Evolutionary conservation across 1,284 basidiomycete species (phyloP).

Genomic region (Taiwanofungus camphoratus): DNA sequence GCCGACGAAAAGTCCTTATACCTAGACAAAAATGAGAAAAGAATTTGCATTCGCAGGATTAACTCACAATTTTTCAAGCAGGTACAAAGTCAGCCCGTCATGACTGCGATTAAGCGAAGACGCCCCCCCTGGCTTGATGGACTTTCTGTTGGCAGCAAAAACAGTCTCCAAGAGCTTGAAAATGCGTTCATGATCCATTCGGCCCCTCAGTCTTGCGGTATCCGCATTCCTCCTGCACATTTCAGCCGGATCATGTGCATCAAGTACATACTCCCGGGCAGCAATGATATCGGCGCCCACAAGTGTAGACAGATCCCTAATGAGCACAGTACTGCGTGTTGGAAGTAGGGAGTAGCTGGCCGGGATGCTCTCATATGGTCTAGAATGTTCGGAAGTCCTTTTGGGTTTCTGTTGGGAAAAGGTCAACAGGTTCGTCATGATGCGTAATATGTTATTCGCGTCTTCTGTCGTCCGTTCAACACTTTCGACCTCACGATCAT

Average conservation of each 20-base stretch:
- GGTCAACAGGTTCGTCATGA: slow-evolving; percentile 70
- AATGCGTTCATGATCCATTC: slow-evolving; percentile 70
- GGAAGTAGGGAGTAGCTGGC: slow-evolving; percentile 36
- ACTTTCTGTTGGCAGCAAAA: slow-evolving; percentile 28
- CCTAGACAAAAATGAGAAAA: slow-evolving; percentile 31
- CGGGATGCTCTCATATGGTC: slow-evolving; percentile 30
- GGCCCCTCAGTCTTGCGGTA: slow-evolving; percentile 52
- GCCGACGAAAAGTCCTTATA: slow-evolving; percentile 56
- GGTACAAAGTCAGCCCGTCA: slow-evolving; percentile 12
- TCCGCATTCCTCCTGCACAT: slow-evolving; percentile 56
- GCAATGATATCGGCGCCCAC: slow-evolving; percentile 54
- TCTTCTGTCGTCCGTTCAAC: slow-evolving; percentile 42
- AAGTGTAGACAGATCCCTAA: slow-evolving; percentile 54
- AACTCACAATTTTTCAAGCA: slow-evolving; percentile 27
- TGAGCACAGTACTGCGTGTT: slow-evolving; percentile 57
- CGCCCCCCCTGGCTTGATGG: no score
- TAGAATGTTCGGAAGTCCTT: slow-evolving; percentile 30
- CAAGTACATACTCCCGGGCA: slow-evolving; percentile 61
- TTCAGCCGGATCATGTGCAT: slow-evolving; percentile 36
- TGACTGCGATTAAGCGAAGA: background rate
- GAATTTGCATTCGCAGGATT: background rate
- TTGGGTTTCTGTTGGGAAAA: slow-evolving; percentile 45
- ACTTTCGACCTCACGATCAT: slow-evolving; percentile 37
- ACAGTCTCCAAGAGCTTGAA: slow-evolving; percentile 60
- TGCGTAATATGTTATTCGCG: slow-evolving; percentile 50